Base-by-base conservation (phyloP, 2,329 filamentous ascomycete genomes). In the Blumeria graminis region DNA sequence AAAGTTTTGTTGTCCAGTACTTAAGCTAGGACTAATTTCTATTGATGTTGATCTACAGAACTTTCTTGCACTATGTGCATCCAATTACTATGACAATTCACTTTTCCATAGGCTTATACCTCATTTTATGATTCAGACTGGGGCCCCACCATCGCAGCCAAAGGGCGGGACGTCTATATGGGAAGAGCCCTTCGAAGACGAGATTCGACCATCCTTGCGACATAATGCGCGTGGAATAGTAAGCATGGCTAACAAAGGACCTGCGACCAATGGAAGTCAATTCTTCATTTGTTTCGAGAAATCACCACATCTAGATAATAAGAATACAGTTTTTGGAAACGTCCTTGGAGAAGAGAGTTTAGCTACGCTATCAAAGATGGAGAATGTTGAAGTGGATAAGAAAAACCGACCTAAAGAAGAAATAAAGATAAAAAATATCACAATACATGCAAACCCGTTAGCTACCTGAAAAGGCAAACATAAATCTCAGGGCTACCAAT, bases 51-150 rank as follows among this genome's bases (percentile, higher is more conserved):
- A 28, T 28, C 4, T 11, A 45, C 67, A 86, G 81, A 93, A 93
- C 72, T 93, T 93, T 70, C 80, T 93, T 62, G 86, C 86, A 56
- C 81, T 92, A 60, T 88, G 84, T 72, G 86, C 84, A 54, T 87
- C 84, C 9, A 74, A 74, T 64, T 87, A 84, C 72, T 92, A 88
- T 71, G 73, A 85, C 66, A 69, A 70, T 64, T 86, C 83, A 28
- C 81, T 82, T 59, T 84, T 92, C 69, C 86, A 92, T 73, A 81
- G 86, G 55, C 73, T 86, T 60, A 89, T 92, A 58, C 82, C 85
- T 9, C 73, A 73, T 59, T 93, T 93, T 74, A 92, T 93, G 77
- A 72, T 80, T 22, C 86, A 92, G 69, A 80, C 82, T 16, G 86
- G 86, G 62, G 82, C 73, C 1, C 80, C 80, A 1, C 75, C 76